A percentile compares a stretch with the other conserved stretches of the same genome.
Evolutionary conservation across 306 rosid genomes (phyloP).

Genomic region (Cucurbita maxima): DNA sequence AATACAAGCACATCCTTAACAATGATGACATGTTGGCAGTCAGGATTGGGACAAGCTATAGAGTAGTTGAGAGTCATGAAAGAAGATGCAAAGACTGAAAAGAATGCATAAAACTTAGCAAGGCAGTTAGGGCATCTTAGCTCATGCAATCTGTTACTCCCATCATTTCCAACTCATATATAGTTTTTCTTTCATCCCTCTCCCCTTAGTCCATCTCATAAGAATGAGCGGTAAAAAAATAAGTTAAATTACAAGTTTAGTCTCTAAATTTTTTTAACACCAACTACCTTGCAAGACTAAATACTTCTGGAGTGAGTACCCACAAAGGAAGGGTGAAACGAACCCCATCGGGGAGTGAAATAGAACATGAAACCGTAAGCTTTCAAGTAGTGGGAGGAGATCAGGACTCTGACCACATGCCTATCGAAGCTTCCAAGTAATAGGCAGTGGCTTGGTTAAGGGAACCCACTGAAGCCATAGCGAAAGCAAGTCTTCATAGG

Average conservation of each 20-base stretch:
- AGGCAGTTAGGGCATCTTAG: constrained; percentile 61
- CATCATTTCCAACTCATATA: constrained; percentile 55
- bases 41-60: constrained; percentile 2
- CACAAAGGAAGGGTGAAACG: too few species aligned
- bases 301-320: too few species aligned
- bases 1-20: neutral
- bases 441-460: too few species aligned
- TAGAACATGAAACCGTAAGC: too few species aligned
- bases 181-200: constrained; percentile 17
- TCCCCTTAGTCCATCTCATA: constrained; percentile 3
- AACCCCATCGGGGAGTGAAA: too few species aligned
- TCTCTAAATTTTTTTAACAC: neutral
- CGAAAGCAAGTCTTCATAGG: too few species aligned
- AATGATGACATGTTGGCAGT: constrained; percentile 1
- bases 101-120: constrained; percentile 29
- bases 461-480: too few species aligned
- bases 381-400: too few species aligned
- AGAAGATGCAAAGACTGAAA: constrained; percentile 20
- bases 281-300: too few species aligned
- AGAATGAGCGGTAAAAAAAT: neutral
- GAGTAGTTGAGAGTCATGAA: constrained; percentile 53
- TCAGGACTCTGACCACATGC: too few species aligned
- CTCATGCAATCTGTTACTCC: constrained; percentile 66
- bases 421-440: too few species aligned
- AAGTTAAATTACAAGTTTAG: neutral